Percentiles rank a stretch among this genome's conserved stretches.
phyloP scores from a whole-genome alignment of 208 protist species.

The Acanthamoeba castellanii region DNA sequence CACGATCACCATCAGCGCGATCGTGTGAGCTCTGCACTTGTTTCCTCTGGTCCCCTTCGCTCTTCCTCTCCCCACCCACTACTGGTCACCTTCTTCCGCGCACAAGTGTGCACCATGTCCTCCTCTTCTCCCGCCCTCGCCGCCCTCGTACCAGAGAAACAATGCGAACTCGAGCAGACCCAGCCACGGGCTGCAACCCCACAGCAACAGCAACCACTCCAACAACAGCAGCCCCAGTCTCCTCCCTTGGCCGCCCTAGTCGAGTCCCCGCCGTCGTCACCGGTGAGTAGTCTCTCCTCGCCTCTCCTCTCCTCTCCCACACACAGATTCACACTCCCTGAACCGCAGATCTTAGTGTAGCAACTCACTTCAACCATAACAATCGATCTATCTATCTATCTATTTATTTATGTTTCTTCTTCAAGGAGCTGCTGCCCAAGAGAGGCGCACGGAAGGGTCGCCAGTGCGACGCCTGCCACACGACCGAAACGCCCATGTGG shows the following conservation, averaged over 20 bases:
- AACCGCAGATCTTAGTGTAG: background rate
- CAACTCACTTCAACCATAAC: background rate
- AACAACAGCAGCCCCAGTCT: too few relatives aligned
- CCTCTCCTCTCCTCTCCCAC: background rate
- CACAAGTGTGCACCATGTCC: background rate
- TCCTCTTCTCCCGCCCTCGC: background rate
- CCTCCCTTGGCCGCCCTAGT: background rate
- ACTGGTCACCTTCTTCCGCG: background rate
- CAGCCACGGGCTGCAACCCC: background rate
- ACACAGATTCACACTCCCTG: too few relatives aligned
- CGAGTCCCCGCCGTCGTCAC: background rate
- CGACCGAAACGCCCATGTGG: conserved; percentile 41
- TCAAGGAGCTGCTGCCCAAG: background rate
- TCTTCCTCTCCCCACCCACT: background rate
- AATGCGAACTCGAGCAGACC: background rate
- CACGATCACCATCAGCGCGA: background rate
- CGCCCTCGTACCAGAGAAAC: conserved; percentile 11
- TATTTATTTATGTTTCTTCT: too few relatives aligned
- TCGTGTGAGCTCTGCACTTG: background rate
- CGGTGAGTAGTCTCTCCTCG: background rate
- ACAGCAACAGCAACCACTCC: background rate
- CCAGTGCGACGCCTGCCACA: conserved; percentile 37
- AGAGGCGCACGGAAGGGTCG: background rate
- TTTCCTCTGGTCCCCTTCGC: background rate
- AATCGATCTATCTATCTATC: background rate